A percentile compares a stretch with the other conserved stretches of the same genome.
Conservation (phyloP, 768 basidiomycete species). For the Boletales sp. region DNA sequence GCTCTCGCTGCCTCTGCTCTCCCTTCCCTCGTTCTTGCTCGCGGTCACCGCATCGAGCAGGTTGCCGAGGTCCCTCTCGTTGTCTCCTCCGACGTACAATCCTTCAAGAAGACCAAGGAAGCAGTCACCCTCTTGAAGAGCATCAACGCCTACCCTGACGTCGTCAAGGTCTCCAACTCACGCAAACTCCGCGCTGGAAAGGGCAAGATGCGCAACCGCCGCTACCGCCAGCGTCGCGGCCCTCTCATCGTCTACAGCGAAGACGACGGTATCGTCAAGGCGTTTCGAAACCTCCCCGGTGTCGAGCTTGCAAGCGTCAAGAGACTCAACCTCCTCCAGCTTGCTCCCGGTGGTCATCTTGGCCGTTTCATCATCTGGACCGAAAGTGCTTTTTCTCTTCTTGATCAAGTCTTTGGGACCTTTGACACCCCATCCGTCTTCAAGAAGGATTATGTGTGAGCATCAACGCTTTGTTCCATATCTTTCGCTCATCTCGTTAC, state of each 20-base stretch:
- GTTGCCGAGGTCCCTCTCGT: conserved; percentile 97
- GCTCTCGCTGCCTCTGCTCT: conserved; percentile 97
- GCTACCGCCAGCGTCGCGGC: conserved; percentile 95
- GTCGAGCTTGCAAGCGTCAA: conserved; percentile 95
- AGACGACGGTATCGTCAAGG: conserved; percentile 96
- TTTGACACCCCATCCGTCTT: conserved; percentile 79
- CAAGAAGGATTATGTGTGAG: conserved; percentile 90
- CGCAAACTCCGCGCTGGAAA: conserved; percentile 96
- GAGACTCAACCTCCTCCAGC: conserved; percentile 94
- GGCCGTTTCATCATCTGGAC: conserved; percentile 99
- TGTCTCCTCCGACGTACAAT: conserved; percentile 72
- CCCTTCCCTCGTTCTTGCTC: conserved; percentile 94
- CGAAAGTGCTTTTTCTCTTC: conserved; percentile 84
- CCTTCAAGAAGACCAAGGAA: conserved; percentile 94
- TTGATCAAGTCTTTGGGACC: conserved; percentile 95
- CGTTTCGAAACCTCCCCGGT: conserved; percentile 98
- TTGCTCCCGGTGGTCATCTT: conserved; percentile 98
- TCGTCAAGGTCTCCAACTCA: conserved; percentile 96
- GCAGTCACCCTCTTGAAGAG: conserved; percentile 91
- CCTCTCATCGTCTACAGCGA: conserved; percentile 97
- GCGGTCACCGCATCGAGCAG: conserved; percentile 98
- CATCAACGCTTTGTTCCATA: conserved; percentile 5
- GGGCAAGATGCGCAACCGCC: conserved; percentile 95
- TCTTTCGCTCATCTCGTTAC: not conserved
- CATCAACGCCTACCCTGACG: conserved; percentile 86